Evolutionary conservation across 2,329 filamentous ascomycete genomes (phyloP), one percentile per base, ranked within the genome.

Genomic region (Trichophyton benhamiae): DNA sequence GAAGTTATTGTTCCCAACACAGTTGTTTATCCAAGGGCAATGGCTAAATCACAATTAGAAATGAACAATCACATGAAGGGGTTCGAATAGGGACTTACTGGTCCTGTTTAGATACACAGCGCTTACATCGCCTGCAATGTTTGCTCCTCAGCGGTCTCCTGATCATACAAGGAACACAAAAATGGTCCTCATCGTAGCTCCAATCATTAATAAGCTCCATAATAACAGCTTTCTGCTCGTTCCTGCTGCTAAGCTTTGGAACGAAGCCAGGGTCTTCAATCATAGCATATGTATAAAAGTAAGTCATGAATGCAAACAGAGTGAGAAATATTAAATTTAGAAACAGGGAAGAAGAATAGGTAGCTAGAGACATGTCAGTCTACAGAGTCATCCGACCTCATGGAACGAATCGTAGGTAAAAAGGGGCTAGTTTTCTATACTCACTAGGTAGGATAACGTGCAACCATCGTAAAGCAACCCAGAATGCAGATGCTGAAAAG

Each of bases 21-120:
- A 99, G 74, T 96, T 97, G 76, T 95, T 88, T 25, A 97, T 89
- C 94, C 94, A 99, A 0, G 94, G 94, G 70, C 94, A 99, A 72
- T 99, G 94, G 70, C 90, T 95, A 66, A n/a, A 52, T 44, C n/a
- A 11, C 2, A 59, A 36, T 59, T 20, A 36, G 61, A 65, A 52
- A 65, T 25, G 9, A n/a, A 59, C 53, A 64, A 52, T 25, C 3
- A 25, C 22, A 41, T 55, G 1, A 42, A 25, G 53, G 17, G 8
- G 6, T 9, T 11, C 11, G 33, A 38, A 38, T 38, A 41, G 27
- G 17, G 33, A 81, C 89, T 81, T 76, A 95, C 90, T 99, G 94
- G 71, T 99, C 94, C 76, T 96, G 90, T 74, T 95, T 95, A 60
- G 92, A 91, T 60, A 99, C 89, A 72, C 94, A 99, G 65, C 92